Evolutionary conservation across 805 yeast species (phyloP).

Genomic region (Saturnispora saitoi): DNA sequence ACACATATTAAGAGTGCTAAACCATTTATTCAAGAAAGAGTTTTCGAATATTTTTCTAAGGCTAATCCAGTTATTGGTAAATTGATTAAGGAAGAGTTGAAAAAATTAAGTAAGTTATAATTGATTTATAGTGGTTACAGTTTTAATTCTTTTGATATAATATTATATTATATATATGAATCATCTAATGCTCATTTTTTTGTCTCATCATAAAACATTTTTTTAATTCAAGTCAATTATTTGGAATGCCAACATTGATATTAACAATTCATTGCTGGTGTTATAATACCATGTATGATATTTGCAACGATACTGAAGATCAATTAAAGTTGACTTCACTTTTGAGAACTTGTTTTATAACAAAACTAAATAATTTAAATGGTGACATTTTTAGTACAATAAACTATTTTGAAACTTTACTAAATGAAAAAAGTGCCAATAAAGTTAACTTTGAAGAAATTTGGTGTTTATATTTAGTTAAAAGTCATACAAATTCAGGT

Average conservation of each 20-base stretch:
- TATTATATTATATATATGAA: not conserved
- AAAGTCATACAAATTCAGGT: not conserved
- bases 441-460: not conserved
- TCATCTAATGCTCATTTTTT: not conserved
- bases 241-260: not conserved
- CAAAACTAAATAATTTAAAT: not conserved
- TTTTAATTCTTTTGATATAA: not conserved
- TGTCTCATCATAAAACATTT: not conserved
- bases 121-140: not conserved
- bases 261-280: not conserved
- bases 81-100: conserved; percentile 51
- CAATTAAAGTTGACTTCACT: not conserved
- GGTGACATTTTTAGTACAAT: not conserved
- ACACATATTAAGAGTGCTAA: conserved; percentile 64
- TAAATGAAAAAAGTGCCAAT: not conserved
- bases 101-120: conserved; percentile 12
- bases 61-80: conserved; percentile 64
- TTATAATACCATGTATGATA: not conserved
- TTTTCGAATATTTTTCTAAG: conserved; percentile 64
- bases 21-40: conserved; percentile 69
- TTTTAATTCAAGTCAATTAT: not conserved
- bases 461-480: not conserved
- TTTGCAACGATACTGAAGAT: not conserved
- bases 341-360: not conserved
- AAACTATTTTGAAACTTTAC: not conserved